A percentile compares a stretch with the other conserved stretches of the same genome.
These are phyloP conservation scores for Zasmidium citrigriseum DNA, from an alignment of 2,329 filamentous ascomycete genomes.

Conservation along the genomic window DNA sequence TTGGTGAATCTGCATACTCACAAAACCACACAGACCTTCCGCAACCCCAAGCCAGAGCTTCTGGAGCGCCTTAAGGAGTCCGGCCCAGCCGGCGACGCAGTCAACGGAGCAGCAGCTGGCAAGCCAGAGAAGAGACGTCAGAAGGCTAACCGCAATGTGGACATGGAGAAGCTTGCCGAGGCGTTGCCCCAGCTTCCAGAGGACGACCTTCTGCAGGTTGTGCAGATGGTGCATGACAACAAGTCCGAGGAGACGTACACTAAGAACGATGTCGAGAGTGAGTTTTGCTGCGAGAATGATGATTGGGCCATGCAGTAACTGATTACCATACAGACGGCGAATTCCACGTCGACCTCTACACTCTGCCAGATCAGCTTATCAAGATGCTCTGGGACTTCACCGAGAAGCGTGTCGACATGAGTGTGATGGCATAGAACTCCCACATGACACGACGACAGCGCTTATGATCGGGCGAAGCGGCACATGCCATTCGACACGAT, in stretches of 20 bases:
- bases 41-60: slow-evolving; percentile 87
- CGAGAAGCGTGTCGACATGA: slow-evolving; percentile 38
- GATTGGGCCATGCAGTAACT: slow-evolving; percentile 13
- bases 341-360: slow-evolving; percentile 97
- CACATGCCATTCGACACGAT: background rate
- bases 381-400: slow-evolving; percentile 96
- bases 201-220: slow-evolving; percentile 90
- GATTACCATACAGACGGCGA: slow-evolving; percentile 68
- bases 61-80: slow-evolving; percentile 78
- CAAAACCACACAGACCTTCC: slow-evolving; percentile 63
- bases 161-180: slow-evolving; percentile 97
- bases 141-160: slow-evolving; percentile 58
- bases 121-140: slow-evolving; percentile 74
- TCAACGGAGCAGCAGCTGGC: slow-evolving; percentile 58
- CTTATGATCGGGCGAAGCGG: background rate
- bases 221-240: slow-evolving; percentile 97
- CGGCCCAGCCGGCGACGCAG: slow-evolving; percentile 64
- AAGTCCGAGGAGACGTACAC: slow-evolving; percentile 93
- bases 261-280: slow-evolving; percentile 93
- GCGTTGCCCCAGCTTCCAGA: slow-evolving; percentile 85
- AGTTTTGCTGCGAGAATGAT: slow-evolving; percentile 15
- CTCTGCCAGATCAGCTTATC: slow-evolving; percentile 84
- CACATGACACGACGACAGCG: background rate
- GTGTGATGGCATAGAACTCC: slow-evolving; percentile 23
- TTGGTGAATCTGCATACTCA: background rate